These are phyloP conservation scores for Strobilomyces echinocephalus DNA, from an alignment of 768 basidiomycete genomes.

Conservation along the genomic window DNA sequence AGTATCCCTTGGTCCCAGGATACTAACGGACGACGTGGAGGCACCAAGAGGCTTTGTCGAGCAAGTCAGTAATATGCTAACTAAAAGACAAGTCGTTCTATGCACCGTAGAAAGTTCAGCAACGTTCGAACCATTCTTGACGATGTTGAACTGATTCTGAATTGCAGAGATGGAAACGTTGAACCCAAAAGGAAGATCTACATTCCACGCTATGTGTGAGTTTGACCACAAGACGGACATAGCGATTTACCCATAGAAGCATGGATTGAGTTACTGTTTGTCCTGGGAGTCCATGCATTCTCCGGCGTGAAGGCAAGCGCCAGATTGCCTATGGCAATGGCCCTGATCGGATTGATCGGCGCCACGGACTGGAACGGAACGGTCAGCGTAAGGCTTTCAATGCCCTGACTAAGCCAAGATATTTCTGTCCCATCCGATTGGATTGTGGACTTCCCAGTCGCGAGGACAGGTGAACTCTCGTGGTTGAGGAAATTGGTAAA, in stretches of 20 bases:
- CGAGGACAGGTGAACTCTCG: constrained; percentile 52
- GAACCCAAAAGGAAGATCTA: constrained; percentile 73
- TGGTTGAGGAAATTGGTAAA: constrained; percentile 74
- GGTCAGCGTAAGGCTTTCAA: constrained; percentile 50
- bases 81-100: not conserved
- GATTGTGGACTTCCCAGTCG: constrained; percentile 53
- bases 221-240: not conserved
- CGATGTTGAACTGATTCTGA: constrained; percentile 60
- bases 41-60: constrained; percentile 51
- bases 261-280: constrained; percentile 53
- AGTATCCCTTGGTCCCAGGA: constrained; percentile 51
- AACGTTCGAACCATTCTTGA: constrained; percentile 46
- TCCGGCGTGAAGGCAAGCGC: constrained; percentile 50
- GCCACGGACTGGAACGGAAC: constrained; percentile 54
- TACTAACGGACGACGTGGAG: constrained; percentile 54
- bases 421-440: constrained; percentile 53
- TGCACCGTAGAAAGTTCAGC: constrained; percentile 57
- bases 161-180: constrained; percentile 53
- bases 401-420: constrained; percentile 62
- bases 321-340: constrained; percentile 59
- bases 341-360: constrained; percentile 58
- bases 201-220: constrained; percentile 2
- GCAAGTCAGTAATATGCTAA: not conserved
- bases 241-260: constrained; percentile 48
- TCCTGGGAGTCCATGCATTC: constrained; percentile 54